Evolutionary conservation across 169 alveolate species (phyloP).

Genomic region (Plasmodium malariae): DNA sequence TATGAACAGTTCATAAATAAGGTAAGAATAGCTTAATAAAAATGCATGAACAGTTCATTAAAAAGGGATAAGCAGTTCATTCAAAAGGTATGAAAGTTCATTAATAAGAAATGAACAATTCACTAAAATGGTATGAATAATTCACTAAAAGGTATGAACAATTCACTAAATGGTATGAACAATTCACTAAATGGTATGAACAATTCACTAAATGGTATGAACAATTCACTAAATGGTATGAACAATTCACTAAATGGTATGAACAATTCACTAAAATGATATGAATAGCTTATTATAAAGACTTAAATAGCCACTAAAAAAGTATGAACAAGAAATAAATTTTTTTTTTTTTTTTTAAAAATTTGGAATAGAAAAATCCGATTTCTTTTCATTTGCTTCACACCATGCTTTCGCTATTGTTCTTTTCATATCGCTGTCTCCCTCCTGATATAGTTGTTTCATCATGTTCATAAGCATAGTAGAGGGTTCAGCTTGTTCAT

Average conservation of each 20-base stretch:
- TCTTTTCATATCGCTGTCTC: slow-evolving; percentile 95
- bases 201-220: no score
- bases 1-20: not conserved
- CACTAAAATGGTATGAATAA: not conserved
- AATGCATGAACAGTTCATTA: not conserved
- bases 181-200: no score
- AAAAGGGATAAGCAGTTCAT: not conserved
- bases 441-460: slow-evolving; percentile 85
- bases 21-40: not conserved
- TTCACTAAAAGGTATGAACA: no score
- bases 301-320: no score
- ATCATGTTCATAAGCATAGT: slow-evolving; percentile 83
- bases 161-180: no score
- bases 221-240: no score
- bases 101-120: not conserved
- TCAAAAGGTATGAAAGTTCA: no score
- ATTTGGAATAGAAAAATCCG: slow-evolving; percentile 50
- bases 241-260: no score
- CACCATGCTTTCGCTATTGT: slow-evolving; percentile 96
- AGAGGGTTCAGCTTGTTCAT: slow-evolving; percentile 79
- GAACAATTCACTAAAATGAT: no score
- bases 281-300: no score
- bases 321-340: no score
- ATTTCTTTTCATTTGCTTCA: slow-evolving; percentile 80
- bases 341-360: slow-evolving; percentile 30